phyloP scores from a whole-genome alignment of 179 eudicot species.

The Silene noctiflora region DNA sequence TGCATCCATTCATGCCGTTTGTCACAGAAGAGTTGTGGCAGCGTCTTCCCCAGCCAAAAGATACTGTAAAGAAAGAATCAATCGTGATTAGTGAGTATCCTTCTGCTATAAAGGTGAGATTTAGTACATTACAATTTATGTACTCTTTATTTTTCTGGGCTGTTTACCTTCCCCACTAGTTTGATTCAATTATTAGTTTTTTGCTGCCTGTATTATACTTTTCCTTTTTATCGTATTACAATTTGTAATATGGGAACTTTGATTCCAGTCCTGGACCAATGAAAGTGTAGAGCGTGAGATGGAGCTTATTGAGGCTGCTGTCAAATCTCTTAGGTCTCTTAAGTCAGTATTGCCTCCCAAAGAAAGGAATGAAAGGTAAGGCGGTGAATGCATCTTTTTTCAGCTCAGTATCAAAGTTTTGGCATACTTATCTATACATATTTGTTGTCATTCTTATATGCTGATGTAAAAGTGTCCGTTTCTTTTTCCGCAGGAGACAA shows the following conservation, averaged over 20 bases:
- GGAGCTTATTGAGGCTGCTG: slow-evolving; percentile 65
- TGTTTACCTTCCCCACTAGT: not conserved
- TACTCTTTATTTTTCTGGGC: not conserved
- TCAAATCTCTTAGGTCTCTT: slow-evolving; percentile 63
- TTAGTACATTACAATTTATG: not conserved
- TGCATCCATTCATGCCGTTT: slow-evolving; percentile 93
- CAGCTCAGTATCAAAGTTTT: not conserved
- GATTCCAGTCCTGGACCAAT: slow-evolving; percentile 57
- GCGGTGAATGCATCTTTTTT: not conserved
- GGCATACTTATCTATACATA: not conserved
- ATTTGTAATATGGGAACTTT: slow-evolving; percentile 4
- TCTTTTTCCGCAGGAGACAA: slow-evolving; percentile 45
- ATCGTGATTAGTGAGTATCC: slow-evolving; percentile 78
- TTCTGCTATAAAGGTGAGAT: slow-evolving; percentile 53
- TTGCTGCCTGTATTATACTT: not conserved
- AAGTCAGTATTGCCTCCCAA: slow-evolving; percentile 62
- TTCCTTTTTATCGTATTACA: not conserved
- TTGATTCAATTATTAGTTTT: not conserved
- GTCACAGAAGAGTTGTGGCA: slow-evolving; percentile 97
- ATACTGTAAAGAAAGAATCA: slow-evolving; percentile 57
- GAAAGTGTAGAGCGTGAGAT: slow-evolving; percentile 62
- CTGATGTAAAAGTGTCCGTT: not conserved
- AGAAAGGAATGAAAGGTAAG: slow-evolving; percentile 77
- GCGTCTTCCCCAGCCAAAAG: slow-evolving; percentile 69
- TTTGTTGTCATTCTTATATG: not conserved